Evolutionary conservation across 2,329 filamentous ascomycete species (phyloP).

Genomic region (Claviceps citrina): DNA sequence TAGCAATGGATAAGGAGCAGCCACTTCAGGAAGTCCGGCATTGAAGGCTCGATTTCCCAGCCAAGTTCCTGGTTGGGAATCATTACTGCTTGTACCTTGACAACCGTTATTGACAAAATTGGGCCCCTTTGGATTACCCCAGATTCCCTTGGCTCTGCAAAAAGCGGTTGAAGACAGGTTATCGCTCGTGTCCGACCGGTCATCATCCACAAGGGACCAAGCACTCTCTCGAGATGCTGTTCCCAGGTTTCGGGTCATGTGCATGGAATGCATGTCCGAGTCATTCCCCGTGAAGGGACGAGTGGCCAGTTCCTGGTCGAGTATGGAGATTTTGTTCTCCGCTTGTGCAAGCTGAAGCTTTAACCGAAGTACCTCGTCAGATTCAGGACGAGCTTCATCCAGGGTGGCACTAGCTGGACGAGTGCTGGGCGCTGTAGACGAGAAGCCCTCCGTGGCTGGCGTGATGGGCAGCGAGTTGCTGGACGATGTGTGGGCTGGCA

Average conservation of each 20-base stretch:
- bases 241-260: conserved; percentile 10
- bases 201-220: conserved; percentile 41
- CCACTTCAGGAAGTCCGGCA: conserved; percentile 26
- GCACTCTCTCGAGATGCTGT: conserved; percentile 24
- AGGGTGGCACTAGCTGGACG: conserved; percentile 36
- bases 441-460: conserved; percentile 41
- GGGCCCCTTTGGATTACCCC: conserved; percentile 33
- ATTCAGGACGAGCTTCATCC: conserved; percentile 24
- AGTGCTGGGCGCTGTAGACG: conserved; percentile 31
- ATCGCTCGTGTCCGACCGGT: conserved; percentile 42
- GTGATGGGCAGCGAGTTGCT: conserved; percentile 48
- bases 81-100: conserved; percentile 20
- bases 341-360: conserved; percentile 58
- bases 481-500: conserved; percentile 32
- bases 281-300: conserved; percentile 43
- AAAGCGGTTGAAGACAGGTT: conserved; percentile 34
- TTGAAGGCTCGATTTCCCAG: conserved; percentile 25
- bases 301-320: conserved; percentile 54
- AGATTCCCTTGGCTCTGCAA: conserved; percentile 39
- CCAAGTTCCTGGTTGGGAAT: conserved; percentile 28
- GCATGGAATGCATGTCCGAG: conserved; percentile 11
- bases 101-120: conserved; percentile 18
- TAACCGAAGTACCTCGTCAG: conserved; percentile 49
- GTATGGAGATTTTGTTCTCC: conserved; percentile 52
- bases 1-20: conserved; percentile 18